These are phyloP conservation scores for Boletus reticuloceps DNA, from an alignment of 768 basidiomycete species.

Conservation along the genomic window DNA sequence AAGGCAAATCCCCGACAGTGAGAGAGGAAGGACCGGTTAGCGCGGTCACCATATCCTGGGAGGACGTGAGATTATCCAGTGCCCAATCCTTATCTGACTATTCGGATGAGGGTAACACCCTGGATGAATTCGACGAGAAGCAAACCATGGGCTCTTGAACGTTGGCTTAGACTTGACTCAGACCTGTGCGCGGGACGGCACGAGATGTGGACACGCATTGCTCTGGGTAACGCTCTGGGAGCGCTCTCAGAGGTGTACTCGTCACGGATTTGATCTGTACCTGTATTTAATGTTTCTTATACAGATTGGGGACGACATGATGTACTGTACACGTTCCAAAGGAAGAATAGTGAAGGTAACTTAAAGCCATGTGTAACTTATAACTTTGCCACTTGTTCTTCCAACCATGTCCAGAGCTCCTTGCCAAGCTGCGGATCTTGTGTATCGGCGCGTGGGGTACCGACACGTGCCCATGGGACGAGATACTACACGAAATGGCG, in stretches of 20 bases:
- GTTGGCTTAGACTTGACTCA: neutral
- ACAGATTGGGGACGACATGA: neutral
- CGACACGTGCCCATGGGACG: slow-evolving; percentile 5
- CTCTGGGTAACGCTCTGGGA: too few relatives aligned
- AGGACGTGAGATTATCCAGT: neutral
- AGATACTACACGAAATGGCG: neutral
- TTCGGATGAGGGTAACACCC: neutral
- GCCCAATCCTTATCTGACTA: neutral
- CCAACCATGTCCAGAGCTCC: slow-evolving; percentile 11
- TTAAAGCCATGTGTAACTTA: neutral
- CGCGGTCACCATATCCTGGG: neutral
- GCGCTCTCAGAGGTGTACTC: too few relatives aligned
- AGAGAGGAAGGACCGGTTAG: neutral
- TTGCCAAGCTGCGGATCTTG: slow-evolving; percentile 9
- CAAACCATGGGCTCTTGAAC: neutral
- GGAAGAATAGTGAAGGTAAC: too few relatives aligned
- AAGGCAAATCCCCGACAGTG: neutral
- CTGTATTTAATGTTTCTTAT: too few relatives aligned
- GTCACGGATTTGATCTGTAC: too few relatives aligned
- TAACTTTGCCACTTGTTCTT: slow-evolving; percentile 3
- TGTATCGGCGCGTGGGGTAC: neutral
- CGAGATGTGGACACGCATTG: neutral
- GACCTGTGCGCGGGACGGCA: neutral
- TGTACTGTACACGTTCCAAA: neutral
- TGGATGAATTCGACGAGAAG: neutral